Evolutionary conservation across 768 basidiomycete species (phyloP), one percentile per base, ranked within the genome.

Genomic region (Pisolithus microcarpus): DNA sequence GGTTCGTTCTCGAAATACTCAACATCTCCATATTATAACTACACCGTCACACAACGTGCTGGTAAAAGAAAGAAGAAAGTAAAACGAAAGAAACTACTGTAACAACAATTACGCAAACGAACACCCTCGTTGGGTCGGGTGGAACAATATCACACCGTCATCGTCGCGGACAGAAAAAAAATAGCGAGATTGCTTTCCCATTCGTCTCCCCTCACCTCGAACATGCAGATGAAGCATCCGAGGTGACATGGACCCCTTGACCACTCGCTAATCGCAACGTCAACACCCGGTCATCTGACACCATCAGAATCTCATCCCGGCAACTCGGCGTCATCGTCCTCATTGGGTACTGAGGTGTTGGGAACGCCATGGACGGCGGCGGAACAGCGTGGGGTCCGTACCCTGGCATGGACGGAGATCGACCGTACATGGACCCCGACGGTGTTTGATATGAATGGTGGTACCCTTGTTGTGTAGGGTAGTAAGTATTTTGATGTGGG

Each of bases 201-300:
- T n/a, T n/a, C n/a, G n/a, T n/a, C n/a, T n/a, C n/a, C n/a, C n/a
- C n/a, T 54, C 53, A 55, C 31, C 55, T 56, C 42, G 55, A 62
- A 31, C 52, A 58, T 38, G 58, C 43, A 7, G 61, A 56, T 11
- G 16, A 44, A 39, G 48, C 28, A 39, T 55, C 50, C n/a, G 51
- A 57, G 16, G 6, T 44, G 18, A 56, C 46, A 19, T 51, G 56
- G 10, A 19, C 43, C 36, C 26, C 24, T 7, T 59, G 57, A 24
- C 53, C 53, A 34, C 56, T 54, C 51, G 74, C 67, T 55, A 84
- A 71, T 44, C 83, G 80, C 49, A 92, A 66, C 39, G 83, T 77
- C 62, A 91, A 70, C 52, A 92, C 82, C 31, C 86, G 80, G 68
- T 95, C 92, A 58, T 94, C 93, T 4, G 88, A 91, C 34, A 91